Conservation (phyloP, 148 eudicot genomes). For the Chenopodium quinoa region DNA sequence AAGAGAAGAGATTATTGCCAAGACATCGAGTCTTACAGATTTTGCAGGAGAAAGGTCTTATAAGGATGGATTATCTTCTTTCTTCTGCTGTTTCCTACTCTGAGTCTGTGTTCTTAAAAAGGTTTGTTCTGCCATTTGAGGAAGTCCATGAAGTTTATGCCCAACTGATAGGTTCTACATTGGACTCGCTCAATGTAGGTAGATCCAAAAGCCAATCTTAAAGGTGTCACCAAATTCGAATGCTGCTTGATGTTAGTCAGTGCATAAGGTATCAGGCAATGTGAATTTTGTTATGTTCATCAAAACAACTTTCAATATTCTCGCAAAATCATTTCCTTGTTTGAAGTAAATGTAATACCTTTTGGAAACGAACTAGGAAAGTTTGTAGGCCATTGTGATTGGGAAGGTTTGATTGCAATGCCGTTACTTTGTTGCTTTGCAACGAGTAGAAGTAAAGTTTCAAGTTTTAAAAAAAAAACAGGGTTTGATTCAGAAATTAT, state of each 20-base stretch:
- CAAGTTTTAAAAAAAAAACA: no score
- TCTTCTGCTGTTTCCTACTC: neutral
- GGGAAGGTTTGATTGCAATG: no score
- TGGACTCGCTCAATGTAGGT: neutral
- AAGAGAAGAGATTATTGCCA: slow-evolving; percentile 38
- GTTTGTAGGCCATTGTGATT: no score
- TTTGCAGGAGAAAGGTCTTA: slow-evolving; percentile 32
- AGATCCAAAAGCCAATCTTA: neutral
- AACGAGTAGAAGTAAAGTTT: no score
- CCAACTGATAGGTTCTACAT: neutral
- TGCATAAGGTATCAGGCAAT: neutral
- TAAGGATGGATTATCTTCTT: slow-evolving; percentile 12
- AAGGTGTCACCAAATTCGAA: neutral
- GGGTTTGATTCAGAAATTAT: no score
- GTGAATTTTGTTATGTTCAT: no score
- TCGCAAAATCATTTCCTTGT: no score
- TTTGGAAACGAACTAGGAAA: no score
- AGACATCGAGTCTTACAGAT: slow-evolving; percentile 25
- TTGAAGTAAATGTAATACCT: no score
- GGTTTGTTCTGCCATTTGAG: slow-evolving; percentile 25
- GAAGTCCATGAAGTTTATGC: slow-evolving; percentile 10
- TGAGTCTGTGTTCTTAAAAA: slow-evolving; percentile 22
- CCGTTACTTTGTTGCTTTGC: no score
- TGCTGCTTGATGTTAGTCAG: neutral
- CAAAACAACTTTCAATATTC: no score